Percentiles rank a stretch among this genome's conserved stretches.
These are phyloP conservation scores for Solanum etuberosum DNA, from an alignment of 257 asterid genomes.

Conservation along the genomic window DNA sequence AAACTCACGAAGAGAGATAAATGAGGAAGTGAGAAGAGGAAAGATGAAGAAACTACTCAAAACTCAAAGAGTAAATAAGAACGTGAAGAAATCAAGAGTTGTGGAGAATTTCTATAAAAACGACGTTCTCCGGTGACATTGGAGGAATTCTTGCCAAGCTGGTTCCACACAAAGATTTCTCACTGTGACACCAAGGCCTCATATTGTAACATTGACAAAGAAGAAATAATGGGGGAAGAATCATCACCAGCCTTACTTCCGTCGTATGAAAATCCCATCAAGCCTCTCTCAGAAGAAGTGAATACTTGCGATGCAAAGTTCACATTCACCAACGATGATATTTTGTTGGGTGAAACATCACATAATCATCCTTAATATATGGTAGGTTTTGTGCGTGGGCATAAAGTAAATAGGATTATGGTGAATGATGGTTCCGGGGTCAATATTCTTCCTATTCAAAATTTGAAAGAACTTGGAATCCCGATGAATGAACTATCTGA, in stretches of 20 bases:
- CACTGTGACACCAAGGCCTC: not conserved
- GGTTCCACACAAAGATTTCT: not conserved
- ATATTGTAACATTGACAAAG: not conserved
- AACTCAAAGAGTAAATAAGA: fast-evolving
- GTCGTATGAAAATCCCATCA: not conserved
- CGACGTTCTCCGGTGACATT: not conserved
- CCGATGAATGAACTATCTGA: not conserved
- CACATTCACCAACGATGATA: not conserved
- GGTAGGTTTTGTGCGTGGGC: not conserved
- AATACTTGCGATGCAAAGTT: not conserved
- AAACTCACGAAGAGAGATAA: not conserved
- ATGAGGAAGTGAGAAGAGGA: not conserved
- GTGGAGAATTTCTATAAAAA: not conserved
- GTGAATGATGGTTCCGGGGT: not conserved
- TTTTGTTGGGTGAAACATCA: not conserved
- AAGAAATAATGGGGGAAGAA: not conserved
- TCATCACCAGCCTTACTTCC: not conserved
- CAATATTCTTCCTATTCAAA: no score
- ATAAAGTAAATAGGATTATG: not conserved
- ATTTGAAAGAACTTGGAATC: no score
- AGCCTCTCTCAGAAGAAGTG: not conserved
- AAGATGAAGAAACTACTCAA: not conserved
- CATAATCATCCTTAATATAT: not conserved
- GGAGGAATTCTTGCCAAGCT: no score
- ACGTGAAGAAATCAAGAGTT: not conserved